These are phyloP conservation scores for Mycena crocata DNA, from an alignment of 768 basidiomycete species.

Conservation along the genomic window DNA sequence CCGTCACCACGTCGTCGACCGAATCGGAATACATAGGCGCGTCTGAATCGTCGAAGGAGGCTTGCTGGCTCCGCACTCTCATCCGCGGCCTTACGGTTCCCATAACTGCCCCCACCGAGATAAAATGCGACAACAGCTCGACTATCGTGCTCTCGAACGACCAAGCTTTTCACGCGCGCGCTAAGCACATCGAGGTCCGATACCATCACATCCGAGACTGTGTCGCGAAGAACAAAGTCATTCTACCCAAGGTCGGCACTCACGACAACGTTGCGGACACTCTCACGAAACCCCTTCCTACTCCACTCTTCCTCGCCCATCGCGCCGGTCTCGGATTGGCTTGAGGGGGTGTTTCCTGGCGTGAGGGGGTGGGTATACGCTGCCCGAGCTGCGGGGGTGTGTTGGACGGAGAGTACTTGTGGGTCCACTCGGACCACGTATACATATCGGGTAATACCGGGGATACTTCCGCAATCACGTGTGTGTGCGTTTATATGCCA, in stretches of 20 bases:
- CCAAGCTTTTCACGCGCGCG: conserved; percentile 36
- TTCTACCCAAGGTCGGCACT: conserved; percentile 38
- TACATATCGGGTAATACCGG: too few species aligned
- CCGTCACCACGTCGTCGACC: conserved; percentile 46
- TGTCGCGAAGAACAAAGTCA: conserved; percentile 36
- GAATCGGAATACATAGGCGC: conserved; percentile 49
- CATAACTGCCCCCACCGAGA: not conserved
- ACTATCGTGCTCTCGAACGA: conserved; percentile 37
- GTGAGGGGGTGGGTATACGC: not conserved
- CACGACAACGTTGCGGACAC: conserved; percentile 46
- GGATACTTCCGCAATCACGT: too few species aligned
- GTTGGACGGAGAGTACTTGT: too few species aligned
- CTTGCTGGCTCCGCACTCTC: conserved; percentile 40
- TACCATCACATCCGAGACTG: conserved; percentile 47
- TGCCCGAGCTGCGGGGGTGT: not conserved
- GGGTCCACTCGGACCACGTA: too few species aligned
- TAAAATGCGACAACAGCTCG: conserved; percentile 32
- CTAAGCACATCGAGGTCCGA: conserved; percentile 46
- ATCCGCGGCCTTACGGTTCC: conserved; percentile 22
- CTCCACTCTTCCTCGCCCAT: not conserved
- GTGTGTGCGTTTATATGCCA: too few species aligned
- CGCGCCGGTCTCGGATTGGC: not conserved
- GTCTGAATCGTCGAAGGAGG: conserved; percentile 32
- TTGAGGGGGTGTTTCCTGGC: not conserved
- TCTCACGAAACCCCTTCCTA: conserved; percentile 46